Conservation (phyloP, 257 asterid genomes). For the Nicotiana tabacum region DNA sequence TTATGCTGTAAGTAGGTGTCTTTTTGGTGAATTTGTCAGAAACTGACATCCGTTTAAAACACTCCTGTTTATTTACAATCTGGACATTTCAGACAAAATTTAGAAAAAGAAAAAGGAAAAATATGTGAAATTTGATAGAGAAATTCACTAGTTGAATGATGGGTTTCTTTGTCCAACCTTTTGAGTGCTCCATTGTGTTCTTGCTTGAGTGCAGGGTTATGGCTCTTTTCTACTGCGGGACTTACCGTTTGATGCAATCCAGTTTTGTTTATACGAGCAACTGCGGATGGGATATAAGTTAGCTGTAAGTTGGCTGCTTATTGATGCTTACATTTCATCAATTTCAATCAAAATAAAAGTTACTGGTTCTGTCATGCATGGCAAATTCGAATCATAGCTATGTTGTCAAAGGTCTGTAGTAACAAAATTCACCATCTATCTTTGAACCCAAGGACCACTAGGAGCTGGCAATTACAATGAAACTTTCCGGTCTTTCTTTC, state of each 20-base stretch:
- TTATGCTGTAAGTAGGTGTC: conserved; percentile 36
- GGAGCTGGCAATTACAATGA: neutral
- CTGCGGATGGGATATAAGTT: conserved; percentile 53
- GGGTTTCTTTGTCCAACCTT: neutral
- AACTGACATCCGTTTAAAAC: neutral
- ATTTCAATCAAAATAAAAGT: neutral
- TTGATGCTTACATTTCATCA: neutral
- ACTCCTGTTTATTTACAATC: too few relatives aligned
- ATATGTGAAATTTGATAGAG: too few relatives aligned
- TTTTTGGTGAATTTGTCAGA: neutral
- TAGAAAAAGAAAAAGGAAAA: too few relatives aligned
- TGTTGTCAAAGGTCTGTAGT: neutral
- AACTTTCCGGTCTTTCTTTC: neutral
- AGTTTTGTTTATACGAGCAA: conserved; percentile 70
- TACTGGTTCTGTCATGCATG: neutral
- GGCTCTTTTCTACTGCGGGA: conserved; percentile 68
- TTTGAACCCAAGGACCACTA: neutral
- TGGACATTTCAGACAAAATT: too few relatives aligned
- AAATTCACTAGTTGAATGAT: neutral
- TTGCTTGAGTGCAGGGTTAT: conserved; percentile 41
- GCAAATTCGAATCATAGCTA: neutral
- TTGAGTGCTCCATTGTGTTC: neutral
- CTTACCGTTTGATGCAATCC: conserved; percentile 72
- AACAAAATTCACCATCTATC: neutral
- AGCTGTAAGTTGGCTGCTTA: conserved; percentile 44